Evolutionary conservation across 108 stramenopile species (phyloP), one percentile per base, ranked within the genome.

Genomic region (Fistulifera pelliculosa): DNA sequence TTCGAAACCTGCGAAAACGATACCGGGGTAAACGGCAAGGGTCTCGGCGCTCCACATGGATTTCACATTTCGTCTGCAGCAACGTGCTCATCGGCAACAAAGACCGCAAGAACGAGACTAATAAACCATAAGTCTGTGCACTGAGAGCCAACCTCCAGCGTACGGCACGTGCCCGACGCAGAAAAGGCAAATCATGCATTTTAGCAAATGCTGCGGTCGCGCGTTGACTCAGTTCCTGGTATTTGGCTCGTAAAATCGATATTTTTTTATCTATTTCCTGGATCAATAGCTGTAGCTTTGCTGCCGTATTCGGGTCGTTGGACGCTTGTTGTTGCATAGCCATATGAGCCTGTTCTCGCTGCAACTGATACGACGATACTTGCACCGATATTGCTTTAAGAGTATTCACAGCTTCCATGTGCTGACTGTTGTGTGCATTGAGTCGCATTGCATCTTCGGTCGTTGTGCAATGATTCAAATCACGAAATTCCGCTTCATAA

Each of bases 131-230:
- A 6, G 87, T 64, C 5, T 75, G 35, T 6, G 76, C 70, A 39
- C 72, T 75, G 14, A 93, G 62, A n/a, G 77, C 80, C 4, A 93
- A 53, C 53, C 84, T 80, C 85, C 87, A 89, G 42, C 85, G 83
- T 2, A 88, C 60, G 14, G 81, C 80, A n/a, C 87, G 69, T n/a
- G 79, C 91, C 14, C 85, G 64, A 23, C 81, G 67, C 49, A 93
- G 58, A 69, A 93, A 93, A 28, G 80, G 85, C 38, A 84, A 49
- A 31, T 78, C 70, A 41, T 69, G 55, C 70, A 87, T 76, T 41
- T 71, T 75, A 27, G 66, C 55, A 47, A 69, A 74, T 10, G 75
- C 59, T 1, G 27, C 35, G 0, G 67, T 58, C 22, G 82, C 80
- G 24, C 56, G 66, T 26, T 61, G 48, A 16, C 68, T 57, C 21